Base-by-base conservation (phyloP, 441 rosid genomes). In the Cnidoscolus chayamansa region DNA sequence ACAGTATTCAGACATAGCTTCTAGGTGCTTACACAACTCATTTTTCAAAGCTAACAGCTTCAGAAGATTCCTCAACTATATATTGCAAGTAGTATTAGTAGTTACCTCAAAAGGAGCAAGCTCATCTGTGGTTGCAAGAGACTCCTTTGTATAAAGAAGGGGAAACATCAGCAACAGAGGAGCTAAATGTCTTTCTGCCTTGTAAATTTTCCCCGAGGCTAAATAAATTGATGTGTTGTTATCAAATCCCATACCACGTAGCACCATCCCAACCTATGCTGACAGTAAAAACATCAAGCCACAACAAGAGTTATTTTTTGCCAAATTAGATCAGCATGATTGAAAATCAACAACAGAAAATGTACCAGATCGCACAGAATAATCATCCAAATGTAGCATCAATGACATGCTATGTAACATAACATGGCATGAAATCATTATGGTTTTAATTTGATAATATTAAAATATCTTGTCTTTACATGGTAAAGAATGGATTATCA, bases 171-270 rank as follows among this genome's bases (percentile, higher is more conserved):
- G 85, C 61, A 54, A 50, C 47, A 94, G 75, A 51, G 96, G 96
- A 79, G 88, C 85, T 74, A 92, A 76, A 80, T 94, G 82, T 68
- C 76, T 86, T 72, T 88, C 90, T 51, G 88, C 89, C 65, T 81
- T 83, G 83, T 90, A 92, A 71, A 94, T 82, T 78, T 78, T 80
- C 60, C 99, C 99, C 0, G 97, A 90, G 67, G 99, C 99, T 77
- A 92, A 76, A 82, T 86, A 94, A 77, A 94, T 88, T 11, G 96
- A 84, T 37, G 94, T 94, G 67, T 78, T 85, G 79, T 88, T 92
- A 81, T 84, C 92, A 71, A 94, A 92, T 81, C 99, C 99, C 97
- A 94, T 94, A 74, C 97, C 97, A 37, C 90, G 89, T 54, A 94
- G 87, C 90, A 94, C 86, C 93, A 94, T 81, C 77, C 97, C 97